These are phyloP conservation scores for Amylocarpus encephaloides DNA, from an alignment of 2,329 filamentous ascomycete genomes.

Conservation along the genomic window DNA sequence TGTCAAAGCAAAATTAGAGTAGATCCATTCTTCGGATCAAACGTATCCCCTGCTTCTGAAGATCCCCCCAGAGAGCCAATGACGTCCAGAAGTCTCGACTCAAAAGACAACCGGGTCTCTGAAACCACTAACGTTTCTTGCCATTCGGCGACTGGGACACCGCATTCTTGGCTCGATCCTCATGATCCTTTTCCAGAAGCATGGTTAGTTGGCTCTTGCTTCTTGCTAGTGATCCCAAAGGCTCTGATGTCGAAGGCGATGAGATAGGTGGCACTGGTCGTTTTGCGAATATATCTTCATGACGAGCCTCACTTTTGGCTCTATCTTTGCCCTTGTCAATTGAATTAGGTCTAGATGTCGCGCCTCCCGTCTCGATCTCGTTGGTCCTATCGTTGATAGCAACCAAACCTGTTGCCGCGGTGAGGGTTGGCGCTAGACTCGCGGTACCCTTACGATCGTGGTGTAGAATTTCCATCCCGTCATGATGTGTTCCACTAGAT, in stretches of 20 bases:
- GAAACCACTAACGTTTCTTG: slow-evolving; percentile 10
- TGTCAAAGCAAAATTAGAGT: no score
- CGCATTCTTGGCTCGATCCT: slow-evolving; percentile 38
- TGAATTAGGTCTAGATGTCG: not conserved
- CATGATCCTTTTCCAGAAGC: slow-evolving; percentile 50
- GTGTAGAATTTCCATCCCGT: slow-evolving; percentile 12
- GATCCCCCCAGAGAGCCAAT: no score
- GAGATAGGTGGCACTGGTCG: slow-evolving; percentile 17
- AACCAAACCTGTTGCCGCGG: slow-evolving; percentile 22
- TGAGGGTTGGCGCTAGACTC: slow-evolving; percentile 25
- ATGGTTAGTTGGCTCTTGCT: slow-evolving; percentile 56
- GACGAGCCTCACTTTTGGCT: slow-evolving; percentile 12
- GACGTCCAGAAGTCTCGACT: no score
- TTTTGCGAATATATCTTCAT: slow-evolving; percentile 24
- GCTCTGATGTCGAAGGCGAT: slow-evolving; percentile 2
- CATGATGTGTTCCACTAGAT: slow-evolving; percentile 5
- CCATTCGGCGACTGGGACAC: slow-evolving; percentile 28
- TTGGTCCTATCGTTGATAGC: slow-evolving; percentile 11
- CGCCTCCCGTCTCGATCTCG: not conserved
- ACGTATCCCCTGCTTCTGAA: no score
- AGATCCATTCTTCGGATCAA: no score
- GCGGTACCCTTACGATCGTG: slow-evolving; percentile 20
- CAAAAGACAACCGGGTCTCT: no score
- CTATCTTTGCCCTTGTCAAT: slow-evolving; percentile 23
- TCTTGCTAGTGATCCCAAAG: slow-evolving; percentile 41